These are phyloP conservation scores for Acacia concinna DNA, from an alignment of 331 rosid species.

Conservation along the genomic window DNA sequence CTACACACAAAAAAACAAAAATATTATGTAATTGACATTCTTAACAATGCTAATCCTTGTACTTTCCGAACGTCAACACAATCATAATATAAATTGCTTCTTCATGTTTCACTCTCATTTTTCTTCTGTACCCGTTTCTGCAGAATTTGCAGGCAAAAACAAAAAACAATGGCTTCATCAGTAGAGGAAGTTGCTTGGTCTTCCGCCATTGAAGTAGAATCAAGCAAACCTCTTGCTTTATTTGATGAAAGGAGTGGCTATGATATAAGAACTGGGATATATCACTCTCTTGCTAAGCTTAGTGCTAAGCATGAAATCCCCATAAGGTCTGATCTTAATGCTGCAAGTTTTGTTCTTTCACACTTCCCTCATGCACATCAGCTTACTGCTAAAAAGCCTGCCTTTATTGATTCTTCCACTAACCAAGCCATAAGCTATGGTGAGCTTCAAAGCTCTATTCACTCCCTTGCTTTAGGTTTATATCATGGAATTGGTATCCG, in stretches of 20 bases:
- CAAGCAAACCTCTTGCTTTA: constrained; percentile 9
- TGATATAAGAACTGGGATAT: constrained; percentile 55
- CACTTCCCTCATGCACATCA: constrained; percentile 57
- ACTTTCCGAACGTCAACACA: constrained; percentile 15
- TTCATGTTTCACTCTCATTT: constrained; percentile 24
- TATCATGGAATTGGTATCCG: constrained; percentile 60
- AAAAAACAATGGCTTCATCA: constrained; percentile 44
- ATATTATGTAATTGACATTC: constrained; percentile 13
- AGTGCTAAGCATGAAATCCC: constrained; percentile 44
- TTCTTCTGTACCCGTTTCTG: background rate
- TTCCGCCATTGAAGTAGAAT: constrained; percentile 33
- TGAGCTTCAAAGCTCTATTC: constrained; percentile 51
- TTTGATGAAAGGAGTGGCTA: constrained; percentile 43
- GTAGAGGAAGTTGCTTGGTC: constrained; percentile 42
- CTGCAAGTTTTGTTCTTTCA: constrained; percentile 63
- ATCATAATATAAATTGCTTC: constrained; percentile 16
- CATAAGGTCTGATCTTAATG: constrained; percentile 47
- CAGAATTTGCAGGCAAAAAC: background rate
- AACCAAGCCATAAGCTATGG: constrained; percentile 54
- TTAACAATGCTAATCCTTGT: constrained; percentile 40
- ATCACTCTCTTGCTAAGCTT: constrained; percentile 50
- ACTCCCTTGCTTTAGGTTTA: constrained; percentile 69
- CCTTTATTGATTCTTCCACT: constrained; percentile 61
- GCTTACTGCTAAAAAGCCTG: constrained; percentile 53
- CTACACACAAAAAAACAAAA: background rate